phyloP scores from a whole-genome alignment of 163 green algal species.

The Chlamydomonas reinhardtii region DNA sequence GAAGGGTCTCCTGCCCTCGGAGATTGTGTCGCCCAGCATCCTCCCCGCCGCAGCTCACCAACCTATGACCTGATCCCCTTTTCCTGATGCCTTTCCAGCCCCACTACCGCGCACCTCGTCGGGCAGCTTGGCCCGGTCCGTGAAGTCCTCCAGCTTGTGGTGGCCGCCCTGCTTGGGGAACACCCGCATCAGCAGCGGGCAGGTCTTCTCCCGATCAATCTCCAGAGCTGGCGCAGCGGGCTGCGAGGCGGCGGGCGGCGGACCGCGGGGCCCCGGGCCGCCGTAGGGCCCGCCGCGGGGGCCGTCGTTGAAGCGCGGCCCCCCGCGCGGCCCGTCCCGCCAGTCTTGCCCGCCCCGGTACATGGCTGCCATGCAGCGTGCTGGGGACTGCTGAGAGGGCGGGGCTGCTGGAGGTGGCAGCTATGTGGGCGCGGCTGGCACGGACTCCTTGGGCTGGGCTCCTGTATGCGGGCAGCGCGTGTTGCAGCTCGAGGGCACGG shows the following conservation, averaged over 20 bases:
- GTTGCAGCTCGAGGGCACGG: too few species aligned
- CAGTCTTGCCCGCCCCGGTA: conserved; percentile 20
- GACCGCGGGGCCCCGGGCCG: too few species aligned
- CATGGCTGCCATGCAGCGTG: conserved; percentile 19
- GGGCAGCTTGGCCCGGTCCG: conserved; percentile 33
- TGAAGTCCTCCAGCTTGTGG: conserved; percentile 74
- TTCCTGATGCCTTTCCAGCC: too few species aligned
- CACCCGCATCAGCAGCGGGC: conserved; percentile 74
- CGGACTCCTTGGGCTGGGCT: too few species aligned
- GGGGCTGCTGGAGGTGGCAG: too few species aligned
- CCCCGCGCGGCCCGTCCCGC: conserved; percentile 15
- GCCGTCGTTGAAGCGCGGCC: not conserved
- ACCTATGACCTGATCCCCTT: too few species aligned
- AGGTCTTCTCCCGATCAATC: conserved; percentile 75
- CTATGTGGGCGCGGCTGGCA: too few species aligned
- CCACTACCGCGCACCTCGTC: not conserved
- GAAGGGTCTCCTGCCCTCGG: too few species aligned
- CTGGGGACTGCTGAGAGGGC: not conserved
- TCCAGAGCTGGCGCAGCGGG: not conserved
- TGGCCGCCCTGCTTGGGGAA: conserved; percentile 70
- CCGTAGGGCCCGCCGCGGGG: too few species aligned
- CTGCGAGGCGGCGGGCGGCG: not conserved
- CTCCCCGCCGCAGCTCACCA: too few species aligned
- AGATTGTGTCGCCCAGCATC: too few species aligned
- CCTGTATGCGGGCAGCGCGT: too few species aligned